Evolutionary conservation across 2,329 filamentous ascomycete species (phyloP), one percentile per base, ranked within the genome.

Genomic region (Aspergillus neoniger): DNA sequence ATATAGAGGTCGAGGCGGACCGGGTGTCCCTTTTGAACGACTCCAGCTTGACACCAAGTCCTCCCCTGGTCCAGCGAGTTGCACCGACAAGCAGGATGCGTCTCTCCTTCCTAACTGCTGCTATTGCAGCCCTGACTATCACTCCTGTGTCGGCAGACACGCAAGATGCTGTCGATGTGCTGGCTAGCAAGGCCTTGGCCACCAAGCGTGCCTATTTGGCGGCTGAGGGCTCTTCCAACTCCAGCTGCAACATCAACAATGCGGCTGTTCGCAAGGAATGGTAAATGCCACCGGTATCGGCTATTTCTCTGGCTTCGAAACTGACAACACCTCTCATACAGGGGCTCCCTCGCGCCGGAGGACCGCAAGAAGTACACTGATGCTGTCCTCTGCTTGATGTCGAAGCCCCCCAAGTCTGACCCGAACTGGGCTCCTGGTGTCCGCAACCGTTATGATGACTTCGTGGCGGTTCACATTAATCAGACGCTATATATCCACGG

Each of bases 391-490:
- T 84, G 82, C 57, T 66, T 84, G 17, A 0, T 58, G 7, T 21
- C 43, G 12, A 56, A 44, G 38, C 62, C 62, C 15, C 57, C 62
- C 15, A 32, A 60, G 51, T 53, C 55, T 6, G 57, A 60, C 30
- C 57, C 70, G 0, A 64, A 68, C 0, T 69, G 74, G 12, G 78
- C 76, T 0, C 71, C 80, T 0, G 82, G 82, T 2, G 80, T 77
- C 2, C 75, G 73, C 59, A 78, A 74, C 62, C 81, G 58, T n/a
- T 83, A 78, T 59, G 83, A 85, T 65, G 83, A 85, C 60, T 85
- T 80, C 47, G 74, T 82, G 5, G 81, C 77, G 5, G 74, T 77
- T 0, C 83, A 85, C 61, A 77, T 85, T 59, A 79, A 82, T 56
- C 75, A 80, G 62, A 82, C 82, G 0, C 61, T 74, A 9, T 55